Base-by-base conservation (phyloP, 208 protist species). In the Leishmania amazonensis region DNA sequence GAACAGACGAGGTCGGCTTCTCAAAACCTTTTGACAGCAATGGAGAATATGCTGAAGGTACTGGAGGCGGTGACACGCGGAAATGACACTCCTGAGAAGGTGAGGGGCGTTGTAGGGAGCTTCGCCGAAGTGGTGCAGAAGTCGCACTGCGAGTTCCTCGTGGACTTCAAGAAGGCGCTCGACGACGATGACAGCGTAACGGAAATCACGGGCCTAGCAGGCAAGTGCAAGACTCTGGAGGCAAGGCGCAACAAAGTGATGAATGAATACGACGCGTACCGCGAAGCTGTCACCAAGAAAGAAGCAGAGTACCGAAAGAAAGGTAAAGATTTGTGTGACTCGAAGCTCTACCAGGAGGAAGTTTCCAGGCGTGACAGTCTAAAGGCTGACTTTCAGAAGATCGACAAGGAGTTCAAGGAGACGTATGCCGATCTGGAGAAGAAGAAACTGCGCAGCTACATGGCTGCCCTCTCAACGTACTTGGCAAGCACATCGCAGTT, bases 301-400 rank as follows among this genome's bases (percentile, higher is more conserved):
- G 89, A 92, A 62, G 45, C n/a, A 7, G 81, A 90, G 76, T 93
- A 93, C 83, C 75, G 60, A 17, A 93, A 93, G 81, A 93, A 92
- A 74, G 83, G 84, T 49, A 95, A 93, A 67, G 76, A 88, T 57
- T 75, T 93, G 17, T 80, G 78, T 4, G 79, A 81, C 19, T 93
- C 89, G 3, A 92, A 92, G 76, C 72, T 79, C 64, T 92, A 93
- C 80, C 4, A 78, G 5, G 81, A 84, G 0, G 79, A 92, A 21
- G 82, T 92, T 1, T 53, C 64, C 38, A 90, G 88, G 85, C 84
- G 89, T 21, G 83, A 93, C 84, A 83, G 78, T 40, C 71, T 83
- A 24, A 84, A 91, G 68, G 40, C 64, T 19, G 73, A 85, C 3
- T 93, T 91, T 60, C 84, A 91, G 68, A 78, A 75, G 24, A 85